These are phyloP conservation scores for Saturnispora gosingensis DNA, from an alignment of 805 yeast species.

Conservation along the genomic window DNA sequence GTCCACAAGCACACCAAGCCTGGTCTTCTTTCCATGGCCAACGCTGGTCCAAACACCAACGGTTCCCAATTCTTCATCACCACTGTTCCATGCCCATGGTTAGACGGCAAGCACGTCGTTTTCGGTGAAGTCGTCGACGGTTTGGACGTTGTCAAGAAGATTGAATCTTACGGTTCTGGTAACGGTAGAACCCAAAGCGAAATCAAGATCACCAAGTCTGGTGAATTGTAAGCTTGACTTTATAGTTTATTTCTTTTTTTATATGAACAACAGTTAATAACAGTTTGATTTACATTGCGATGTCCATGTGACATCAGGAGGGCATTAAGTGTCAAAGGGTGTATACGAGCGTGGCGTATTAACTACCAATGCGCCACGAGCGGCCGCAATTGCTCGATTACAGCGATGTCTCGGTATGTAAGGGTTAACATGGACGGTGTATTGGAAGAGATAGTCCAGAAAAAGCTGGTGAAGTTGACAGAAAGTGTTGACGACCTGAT, in stretches of 20 bases:
- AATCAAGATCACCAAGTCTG: slow-evolving; percentile 48
- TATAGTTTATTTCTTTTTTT: neutral
- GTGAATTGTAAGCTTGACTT: slow-evolving; percentile 36
- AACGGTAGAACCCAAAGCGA: slow-evolving; percentile 42
- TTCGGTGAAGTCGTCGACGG: slow-evolving; percentile 71
- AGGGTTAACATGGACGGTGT: too few relatives aligned
- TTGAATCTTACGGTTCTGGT: slow-evolving; percentile 57
- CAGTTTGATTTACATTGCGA: neutral
- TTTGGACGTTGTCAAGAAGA: slow-evolving; percentile 65
- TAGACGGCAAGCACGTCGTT: slow-evolving; percentile 72
- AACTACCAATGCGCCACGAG: neutral
- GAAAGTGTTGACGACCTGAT: too few relatives aligned
- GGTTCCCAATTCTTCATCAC: slow-evolving; percentile 89
- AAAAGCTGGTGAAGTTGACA: too few relatives aligned
- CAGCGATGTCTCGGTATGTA: too few relatives aligned
- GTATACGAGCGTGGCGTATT: neutral
- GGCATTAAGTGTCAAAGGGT: too few relatives aligned
- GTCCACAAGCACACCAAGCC: slow-evolving; percentile 64
- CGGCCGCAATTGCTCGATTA: too few relatives aligned
- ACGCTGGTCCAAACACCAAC: slow-evolving; percentile 87
- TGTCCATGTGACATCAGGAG: neutral
- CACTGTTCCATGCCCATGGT: slow-evolving; percentile 69
- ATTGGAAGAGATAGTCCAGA: too few relatives aligned
- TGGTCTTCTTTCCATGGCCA: slow-evolving; percentile 86
- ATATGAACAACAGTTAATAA: neutral